phyloP scores from a whole-genome alignment of 1,284 basidiomycete genomes.

The Earliella scabrosa region DNA sequence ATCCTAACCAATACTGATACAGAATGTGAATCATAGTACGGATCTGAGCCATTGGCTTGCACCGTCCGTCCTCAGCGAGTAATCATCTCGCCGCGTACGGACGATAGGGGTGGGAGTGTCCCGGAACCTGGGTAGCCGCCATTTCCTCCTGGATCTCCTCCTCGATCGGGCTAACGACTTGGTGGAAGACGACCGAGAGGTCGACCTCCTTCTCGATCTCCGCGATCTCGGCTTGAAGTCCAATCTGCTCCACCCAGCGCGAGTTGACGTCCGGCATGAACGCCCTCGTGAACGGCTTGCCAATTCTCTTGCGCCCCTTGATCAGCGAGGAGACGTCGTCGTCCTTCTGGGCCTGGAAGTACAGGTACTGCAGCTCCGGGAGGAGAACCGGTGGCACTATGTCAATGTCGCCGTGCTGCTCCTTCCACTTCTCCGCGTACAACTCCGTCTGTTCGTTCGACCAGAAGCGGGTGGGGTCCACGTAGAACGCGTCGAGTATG shows the following conservation, averaged over 20 bases:
- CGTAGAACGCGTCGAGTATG: slow-evolving; percentile 49
- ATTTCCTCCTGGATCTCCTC: slow-evolving; percentile 13
- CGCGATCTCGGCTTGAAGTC: slow-evolving; percentile 16
- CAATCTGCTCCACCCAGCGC: no score
- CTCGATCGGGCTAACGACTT: slow-evolving; percentile 10
- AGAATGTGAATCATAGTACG: no score
- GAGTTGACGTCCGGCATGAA: slow-evolving; percentile 38
- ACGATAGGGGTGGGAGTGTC: no score
- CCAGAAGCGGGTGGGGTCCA: slow-evolving; percentile 34
- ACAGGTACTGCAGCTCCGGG: slow-evolving; percentile 47
- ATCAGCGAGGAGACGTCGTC: slow-evolving; percentile 31
- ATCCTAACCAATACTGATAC: background rate
- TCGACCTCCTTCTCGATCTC: slow-evolving; percentile 16
- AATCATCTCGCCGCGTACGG: no score
- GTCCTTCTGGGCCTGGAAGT: slow-evolving; percentile 39
- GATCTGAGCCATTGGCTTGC: no score
- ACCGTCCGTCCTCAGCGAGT: no score
- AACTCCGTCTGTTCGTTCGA: slow-evolving; percentile 7
- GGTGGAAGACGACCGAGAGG: background rate
- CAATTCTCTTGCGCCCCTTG: slow-evolving; percentile 33
- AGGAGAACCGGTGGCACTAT: slow-evolving; percentile 34
- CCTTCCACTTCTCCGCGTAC: slow-evolving; percentile 11
- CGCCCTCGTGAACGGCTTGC: slow-evolving; percentile 38
- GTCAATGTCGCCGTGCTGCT: slow-evolving; percentile 9
- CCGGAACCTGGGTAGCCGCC: background rate